Conservation (phyloP, 768 basidiomycete genomes). For the Krasilnikovozyma curviuscula region DNA sequence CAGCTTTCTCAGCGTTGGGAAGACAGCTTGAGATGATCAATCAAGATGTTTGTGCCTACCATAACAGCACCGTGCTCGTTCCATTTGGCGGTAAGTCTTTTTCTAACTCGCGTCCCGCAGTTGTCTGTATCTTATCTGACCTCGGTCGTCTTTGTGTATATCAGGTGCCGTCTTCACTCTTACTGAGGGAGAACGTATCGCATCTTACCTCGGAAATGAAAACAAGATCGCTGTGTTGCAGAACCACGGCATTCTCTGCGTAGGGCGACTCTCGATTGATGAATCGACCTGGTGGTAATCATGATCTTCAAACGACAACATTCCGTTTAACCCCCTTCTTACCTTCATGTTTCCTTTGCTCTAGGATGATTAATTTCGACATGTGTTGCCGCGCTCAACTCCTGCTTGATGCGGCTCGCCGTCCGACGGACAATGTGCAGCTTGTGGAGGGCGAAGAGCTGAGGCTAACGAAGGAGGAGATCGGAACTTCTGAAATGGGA, state of each 20-base stretch:
- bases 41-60: background rate
- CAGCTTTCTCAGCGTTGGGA: background rate
- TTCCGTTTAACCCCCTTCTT: background rate
- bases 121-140: background rate
- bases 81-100: background rate
- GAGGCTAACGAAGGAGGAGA: background rate
- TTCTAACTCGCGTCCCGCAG: background rate
- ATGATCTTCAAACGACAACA: no score
- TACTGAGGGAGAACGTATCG: background rate
- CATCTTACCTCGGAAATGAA: background rate
- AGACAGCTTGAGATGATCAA: background rate
- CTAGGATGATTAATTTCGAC: background rate
- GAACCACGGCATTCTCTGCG: background rate
- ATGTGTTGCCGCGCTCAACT: background rate
- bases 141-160: background rate
- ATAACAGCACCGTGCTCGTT: background rate
- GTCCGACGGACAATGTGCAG: background rate
- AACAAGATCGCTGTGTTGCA: background rate
- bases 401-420: background rate
- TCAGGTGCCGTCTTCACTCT: background rate
- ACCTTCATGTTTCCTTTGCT: background rate
- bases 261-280: background rate
- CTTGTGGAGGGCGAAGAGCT: background rate
- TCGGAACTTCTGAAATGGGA: background rate
- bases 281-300: background rate